Conservation (phyloP, 2,329 filamentous ascomycete species). For the Aureobasidium sp. region DNA sequence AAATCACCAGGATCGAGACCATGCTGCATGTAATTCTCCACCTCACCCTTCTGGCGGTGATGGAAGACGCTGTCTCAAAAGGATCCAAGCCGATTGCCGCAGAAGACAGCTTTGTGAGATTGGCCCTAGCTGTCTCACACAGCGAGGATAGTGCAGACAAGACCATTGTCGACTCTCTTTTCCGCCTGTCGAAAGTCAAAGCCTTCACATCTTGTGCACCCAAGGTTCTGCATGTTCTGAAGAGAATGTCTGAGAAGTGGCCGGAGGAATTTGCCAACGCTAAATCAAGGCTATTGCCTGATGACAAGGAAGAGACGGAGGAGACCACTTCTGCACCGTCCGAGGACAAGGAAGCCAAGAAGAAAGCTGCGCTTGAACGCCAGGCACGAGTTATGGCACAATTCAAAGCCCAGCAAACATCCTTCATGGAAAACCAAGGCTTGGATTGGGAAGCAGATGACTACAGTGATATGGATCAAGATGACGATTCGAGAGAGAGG, state of each 20-base stretch:
- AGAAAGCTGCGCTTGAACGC: constrained; percentile 80
- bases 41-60: constrained; percentile 73
- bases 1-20: constrained; percentile 76
- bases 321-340: constrained; percentile 61
- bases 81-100: constrained; percentile 6
- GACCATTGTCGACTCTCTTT: constrained; percentile 48
- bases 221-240: constrained; percentile 77
- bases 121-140: constrained; percentile 5
- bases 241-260: constrained; percentile 75
- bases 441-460: constrained; percentile 83
- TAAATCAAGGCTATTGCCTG: constrained; percentile 51
- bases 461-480: constrained; percentile 66
- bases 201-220: constrained; percentile 76
- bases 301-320: not conserved
- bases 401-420: constrained; percentile 95
- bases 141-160: not conserved
- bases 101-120: constrained; percentile 17
- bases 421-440: constrained; percentile 81
- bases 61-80: constrained; percentile 55
- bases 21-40: constrained; percentile 90
- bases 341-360: constrained; percentile 64
- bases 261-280: constrained; percentile 65
- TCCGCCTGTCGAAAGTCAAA: constrained; percentile 54
- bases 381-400: constrained; percentile 96
- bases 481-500: constrained; percentile 56